Conservation (phyloP, 768 basidiomycete genomes). For the Trametes cubensis region DNA sequence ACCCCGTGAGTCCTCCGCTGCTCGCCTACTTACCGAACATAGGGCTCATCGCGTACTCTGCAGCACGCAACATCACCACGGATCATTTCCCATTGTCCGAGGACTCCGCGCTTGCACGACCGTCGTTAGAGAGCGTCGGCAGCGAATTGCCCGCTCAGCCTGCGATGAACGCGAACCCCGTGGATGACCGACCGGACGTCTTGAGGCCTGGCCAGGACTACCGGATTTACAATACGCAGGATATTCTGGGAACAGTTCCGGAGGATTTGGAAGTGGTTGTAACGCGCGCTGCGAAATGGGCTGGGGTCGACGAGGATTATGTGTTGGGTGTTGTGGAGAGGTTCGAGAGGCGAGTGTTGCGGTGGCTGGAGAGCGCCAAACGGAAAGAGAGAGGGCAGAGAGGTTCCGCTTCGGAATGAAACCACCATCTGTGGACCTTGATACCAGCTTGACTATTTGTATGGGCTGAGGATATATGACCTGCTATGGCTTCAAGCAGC, state of each 20-base stretch:
- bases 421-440: too few species aligned
- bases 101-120: not conserved
- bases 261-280: conserved; percentile 55
- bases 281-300: conserved; percentile 52
- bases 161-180: conserved; percentile 3
- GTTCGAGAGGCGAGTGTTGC: conserved; percentile 64
- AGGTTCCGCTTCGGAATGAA: not conserved
- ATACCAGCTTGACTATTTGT: too few species aligned
- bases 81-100: conserved; percentile 25
- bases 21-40: not conserved
- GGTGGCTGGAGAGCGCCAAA: conserved; percentile 46
- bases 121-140: not conserved
- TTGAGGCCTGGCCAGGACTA: conserved; percentile 61
- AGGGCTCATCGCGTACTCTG: too few species aligned
- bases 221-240: conserved; percentile 67
- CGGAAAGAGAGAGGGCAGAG: conserved; percentile 17
- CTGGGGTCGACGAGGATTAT: conserved; percentile 56
- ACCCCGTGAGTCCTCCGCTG: conserved; percentile 9
- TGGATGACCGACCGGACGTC: conserved; percentile 6
- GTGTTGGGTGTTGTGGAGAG: conserved; percentile 59
- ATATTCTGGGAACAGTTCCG: conserved; percentile 61
- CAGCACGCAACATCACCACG: conserved; percentile 25
- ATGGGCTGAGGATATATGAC: too few species aligned
- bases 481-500: too few species aligned
- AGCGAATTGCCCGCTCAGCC: not conserved